Evolutionary conservation across 345 rosid species (phyloP).

Genomic region (Eucalyptus erythrocorys): DNA sequence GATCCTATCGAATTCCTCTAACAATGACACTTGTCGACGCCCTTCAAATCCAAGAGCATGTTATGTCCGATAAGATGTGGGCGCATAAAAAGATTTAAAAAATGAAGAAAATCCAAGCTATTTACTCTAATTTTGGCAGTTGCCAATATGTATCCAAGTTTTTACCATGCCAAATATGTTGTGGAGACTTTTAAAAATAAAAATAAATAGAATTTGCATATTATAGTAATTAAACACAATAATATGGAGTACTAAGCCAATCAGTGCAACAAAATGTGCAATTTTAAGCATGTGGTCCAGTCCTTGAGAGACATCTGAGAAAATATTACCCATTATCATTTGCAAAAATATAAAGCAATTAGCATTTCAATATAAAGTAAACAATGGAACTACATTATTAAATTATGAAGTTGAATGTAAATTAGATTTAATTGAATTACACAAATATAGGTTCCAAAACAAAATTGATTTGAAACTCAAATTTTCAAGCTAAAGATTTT

Average conservation of each 20-base stretch:
- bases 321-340: background rate
- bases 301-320: background rate
- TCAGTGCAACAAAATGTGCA: background rate
- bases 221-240: background rate
- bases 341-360: background rate
- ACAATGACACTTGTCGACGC: background rate
- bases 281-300: background rate
- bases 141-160: background rate
- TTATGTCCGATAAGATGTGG: background rate
- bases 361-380: background rate
- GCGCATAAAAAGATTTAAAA: background rate
- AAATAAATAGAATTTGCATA: background rate
- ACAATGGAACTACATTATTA: background rate
- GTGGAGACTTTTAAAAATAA: background rate
- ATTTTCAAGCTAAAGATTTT: background rate
- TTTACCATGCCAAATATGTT: background rate
- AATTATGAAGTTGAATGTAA: background rate
- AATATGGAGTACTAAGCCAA: background rate
- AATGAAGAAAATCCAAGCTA: background rate
- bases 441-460: background rate
- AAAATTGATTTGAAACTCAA: background rate
- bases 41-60: background rate
- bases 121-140: background rate
- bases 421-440: background rate
- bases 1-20: background rate